These are phyloP conservation scores for Tolypocladium album DNA, from an alignment of 2,329 filamentous ascomycete genomes.

Conservation along the genomic window DNA sequence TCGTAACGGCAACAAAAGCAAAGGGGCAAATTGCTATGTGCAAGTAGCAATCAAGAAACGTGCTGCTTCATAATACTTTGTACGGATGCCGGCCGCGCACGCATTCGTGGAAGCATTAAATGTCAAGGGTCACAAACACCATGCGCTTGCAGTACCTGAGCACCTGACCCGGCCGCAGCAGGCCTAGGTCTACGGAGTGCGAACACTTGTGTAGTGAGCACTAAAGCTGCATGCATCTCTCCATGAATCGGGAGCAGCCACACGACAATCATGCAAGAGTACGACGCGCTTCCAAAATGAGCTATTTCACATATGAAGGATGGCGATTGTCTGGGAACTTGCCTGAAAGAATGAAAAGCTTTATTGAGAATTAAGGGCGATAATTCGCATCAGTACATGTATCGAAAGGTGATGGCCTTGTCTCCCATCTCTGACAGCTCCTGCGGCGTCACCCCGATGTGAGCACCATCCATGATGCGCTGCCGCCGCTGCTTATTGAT, in stretches of 20 bases:
- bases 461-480: slow-evolving; percentile 27
- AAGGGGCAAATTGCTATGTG: not conserved
- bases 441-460: slow-evolving; percentile 13
- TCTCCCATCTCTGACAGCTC: slow-evolving; percentile 48
- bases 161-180: not conserved
- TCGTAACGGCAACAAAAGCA: not conserved
- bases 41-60: not conserved
- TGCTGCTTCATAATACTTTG: not conserved
- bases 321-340: no score
- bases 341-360: no score
- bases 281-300: not conserved
- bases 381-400: slow-evolving; percentile 32
- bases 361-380: no score
- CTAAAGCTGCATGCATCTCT: not conserved
- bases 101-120: no score
- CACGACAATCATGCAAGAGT: not conserved
- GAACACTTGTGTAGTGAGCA: no score
- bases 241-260: not conserved
- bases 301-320: no score
- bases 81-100: no score
- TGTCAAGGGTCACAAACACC: no score
- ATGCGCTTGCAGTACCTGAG: no score
- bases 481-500: slow-evolving; percentile 48
- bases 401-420: slow-evolving; percentile 47
- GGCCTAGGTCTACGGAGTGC: no score